These are phyloP conservation scores for Termitomyces sp. DNA, from an alignment of 768 basidiomycete genomes.

Conservation along the genomic window DNA sequence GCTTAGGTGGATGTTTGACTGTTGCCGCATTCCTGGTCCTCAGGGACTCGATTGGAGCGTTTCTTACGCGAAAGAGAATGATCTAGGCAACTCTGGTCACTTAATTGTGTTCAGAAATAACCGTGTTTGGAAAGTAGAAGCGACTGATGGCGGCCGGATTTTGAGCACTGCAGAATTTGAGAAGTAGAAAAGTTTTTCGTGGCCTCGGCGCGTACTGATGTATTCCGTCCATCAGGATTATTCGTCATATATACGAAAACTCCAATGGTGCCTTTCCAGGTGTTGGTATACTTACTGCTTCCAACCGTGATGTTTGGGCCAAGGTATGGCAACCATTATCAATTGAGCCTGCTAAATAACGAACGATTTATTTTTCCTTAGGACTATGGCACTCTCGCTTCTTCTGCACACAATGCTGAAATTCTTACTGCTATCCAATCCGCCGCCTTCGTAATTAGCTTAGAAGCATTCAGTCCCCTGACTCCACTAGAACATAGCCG, in stretches of 20 bases:
- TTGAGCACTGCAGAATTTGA: slow-evolving; percentile 63
- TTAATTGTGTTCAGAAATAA: slow-evolving; percentile 84
- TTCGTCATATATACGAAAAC: slow-evolving; percentile 65
- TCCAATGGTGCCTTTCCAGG: slow-evolving; percentile 60
- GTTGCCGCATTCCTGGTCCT: slow-evolving; percentile 71
- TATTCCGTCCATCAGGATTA: slow-evolving; percentile 43
- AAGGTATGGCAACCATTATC: slow-evolving; percentile 40
- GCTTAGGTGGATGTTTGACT: slow-evolving; percentile 87
- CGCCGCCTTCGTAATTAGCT: slow-evolving; percentile 76
- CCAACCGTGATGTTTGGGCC: slow-evolving; percentile 86
- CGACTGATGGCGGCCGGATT: slow-evolving; percentile 46
- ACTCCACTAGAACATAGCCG: slow-evolving; percentile 57
- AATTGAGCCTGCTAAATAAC: background rate
- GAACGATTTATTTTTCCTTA: slow-evolving; percentile 15
- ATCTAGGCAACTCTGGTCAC: slow-evolving; percentile 63
- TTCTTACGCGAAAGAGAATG: slow-evolving; percentile 54
- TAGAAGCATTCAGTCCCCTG: slow-evolving; percentile 59
- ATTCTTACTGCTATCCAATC: slow-evolving; percentile 76
- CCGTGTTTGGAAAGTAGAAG: slow-evolving; percentile 76
- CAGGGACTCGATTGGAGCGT: slow-evolving; percentile 76
- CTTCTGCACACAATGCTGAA: slow-evolving; percentile 53
- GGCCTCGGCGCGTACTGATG: background rate
- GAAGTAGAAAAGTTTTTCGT: slow-evolving; percentile 32
- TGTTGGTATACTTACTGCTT: slow-evolving; percentile 72
- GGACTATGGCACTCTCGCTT: slow-evolving; percentile 61